Base-by-base conservation (phyloP, 2,329 filamentous ascomycete genomes). In the Verticillium dahliae region DNA sequence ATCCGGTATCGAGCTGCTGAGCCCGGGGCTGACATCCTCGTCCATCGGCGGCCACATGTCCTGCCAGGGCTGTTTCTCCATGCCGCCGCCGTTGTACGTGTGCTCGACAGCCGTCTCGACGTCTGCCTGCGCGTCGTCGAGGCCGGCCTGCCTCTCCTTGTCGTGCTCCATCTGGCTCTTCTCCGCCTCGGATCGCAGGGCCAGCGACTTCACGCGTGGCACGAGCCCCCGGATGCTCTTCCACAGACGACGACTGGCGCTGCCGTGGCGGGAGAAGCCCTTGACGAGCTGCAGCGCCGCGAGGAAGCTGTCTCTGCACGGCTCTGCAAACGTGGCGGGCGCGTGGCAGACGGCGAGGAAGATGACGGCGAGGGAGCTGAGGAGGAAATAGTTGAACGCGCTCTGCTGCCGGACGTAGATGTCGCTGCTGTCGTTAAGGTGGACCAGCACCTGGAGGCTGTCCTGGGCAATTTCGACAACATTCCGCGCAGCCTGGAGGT, bases 261-360 rank as follows among this genome's bases (percentile, higher is more conserved):
- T 65, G n/a, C 70, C 74, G 31, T 74, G 65, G 0, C 69, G 66
- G 0, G 74, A 75, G 22, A 76, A 69, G 0, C 68, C 69, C 13
- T 69, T 66, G 1, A 77, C 68, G 0, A 76, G 67, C 1, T 72
- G 69, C 2, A 74, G 68, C 0, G 71, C 74, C 0, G 72, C 69
- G 3, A 68, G 61, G 33, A 76, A 76, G 3, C 64, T 71, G 38
- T 71, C 69, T 4, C 71, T 67, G 59, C 73, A 75, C 0, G 68
- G 67, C 9, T 73, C 73, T 2, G 76, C 73, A 58, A 80, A 81
- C 2, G 70, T 69, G 1, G 71, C 69, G 0, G 79, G 78, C 0
- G 75, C 78, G 63, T 81, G 77, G 3, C 78, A 73, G 0, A 81
- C 78, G 0, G 79, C 80, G 0, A 80, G 71, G 35, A 79, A 75